These are phyloP conservation scores for Sambucus nigra DNA, from an alignment of 129 eudicot species.

Conservation along the genomic window DNA sequence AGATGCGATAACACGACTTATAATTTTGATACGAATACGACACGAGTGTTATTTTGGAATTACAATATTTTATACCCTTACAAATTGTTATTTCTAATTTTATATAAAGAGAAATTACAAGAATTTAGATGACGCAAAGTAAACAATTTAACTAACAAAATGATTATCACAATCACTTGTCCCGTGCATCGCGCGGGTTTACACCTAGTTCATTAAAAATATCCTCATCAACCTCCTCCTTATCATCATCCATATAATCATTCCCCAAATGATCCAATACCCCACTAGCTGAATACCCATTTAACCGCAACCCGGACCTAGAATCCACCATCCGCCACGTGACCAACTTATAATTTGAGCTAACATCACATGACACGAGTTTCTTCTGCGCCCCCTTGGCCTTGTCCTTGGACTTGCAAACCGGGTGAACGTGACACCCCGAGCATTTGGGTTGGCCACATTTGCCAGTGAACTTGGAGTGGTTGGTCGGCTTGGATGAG, in stretches of 20 bases:
- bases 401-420: slow-evolving; percentile 46
- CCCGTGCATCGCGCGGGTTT: too few species aligned
- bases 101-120: too few species aligned
- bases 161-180: too few species aligned
- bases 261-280: slow-evolving; percentile 29
- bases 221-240: slow-evolving; percentile 2
- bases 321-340: slow-evolving; percentile 27
- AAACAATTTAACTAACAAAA: too few species aligned
- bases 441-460: slow-evolving; percentile 39
- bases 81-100: too few species aligned
- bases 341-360: slow-evolving; percentile 6
- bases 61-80: too few species aligned
- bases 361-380: too few species aligned
- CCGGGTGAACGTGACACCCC: slow-evolving; percentile 43
- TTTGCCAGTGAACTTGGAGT: slow-evolving; percentile 63
- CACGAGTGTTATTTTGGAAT: too few species aligned
- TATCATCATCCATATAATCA: slow-evolving; percentile 27
- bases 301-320: slow-evolving; percentile 14
- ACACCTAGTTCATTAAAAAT: too few species aligned
- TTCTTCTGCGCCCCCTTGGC: slow-evolving; percentile 44
- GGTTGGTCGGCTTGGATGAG: slow-evolving; percentile 58
- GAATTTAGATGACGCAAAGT: too few species aligned
- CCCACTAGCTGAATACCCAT: slow-evolving; percentile 27
- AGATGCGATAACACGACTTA: too few species aligned
- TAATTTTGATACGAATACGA: too few species aligned